Evolutionary conservation across 345 rosid genomes (phyloP), one percentile per base, ranked within the genome.

Genomic region (Hypericum androsaemum): DNA sequence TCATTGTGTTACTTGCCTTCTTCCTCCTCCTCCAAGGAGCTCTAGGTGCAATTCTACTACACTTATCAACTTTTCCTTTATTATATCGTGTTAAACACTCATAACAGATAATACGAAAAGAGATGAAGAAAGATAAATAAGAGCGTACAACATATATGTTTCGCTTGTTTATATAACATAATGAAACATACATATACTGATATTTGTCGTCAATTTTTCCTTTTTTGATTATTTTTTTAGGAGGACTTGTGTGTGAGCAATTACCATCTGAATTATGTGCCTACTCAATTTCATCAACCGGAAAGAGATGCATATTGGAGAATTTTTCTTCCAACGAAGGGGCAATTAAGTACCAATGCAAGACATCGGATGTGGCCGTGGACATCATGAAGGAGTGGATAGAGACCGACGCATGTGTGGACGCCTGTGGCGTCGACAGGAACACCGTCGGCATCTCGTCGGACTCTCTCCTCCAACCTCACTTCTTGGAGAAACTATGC

Each of bases 241-340:
- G 71, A n/a, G 70, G 57, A 38, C 48, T 68, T 40, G 46, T 68
- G 38, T 72, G 77, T 39, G 77, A 72, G 65, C 37, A 68, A 35
- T 35, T 69, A 57, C 68, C 71, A 0, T 6, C 8, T 14, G 71
- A 62, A 11, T 39, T 55, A 0, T 64, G 71, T 35, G 51, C 71
- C 13, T 68, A 51, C 36, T 64, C 68, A 5, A 58, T 73, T 13
- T 60, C 77, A 3, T 22, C 41, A 38, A 48, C 65, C 12, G 68
- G 71, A 40, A 64, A 64, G 60, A 39, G 77, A 52, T 73, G 77
- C 47, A 56, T 68, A 39, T 22, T 73, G 37, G 77, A 68, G 65
- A 64, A 57, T 38, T 40, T 10, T 13, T 12, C 38, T 10, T 7
- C 50, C 0, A 54, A 41, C 38, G 62, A 68, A 39, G 50, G 60